phyloP scores from a whole-genome alignment of 129 eudicot species.

The Glebionis coronaria region DNA sequence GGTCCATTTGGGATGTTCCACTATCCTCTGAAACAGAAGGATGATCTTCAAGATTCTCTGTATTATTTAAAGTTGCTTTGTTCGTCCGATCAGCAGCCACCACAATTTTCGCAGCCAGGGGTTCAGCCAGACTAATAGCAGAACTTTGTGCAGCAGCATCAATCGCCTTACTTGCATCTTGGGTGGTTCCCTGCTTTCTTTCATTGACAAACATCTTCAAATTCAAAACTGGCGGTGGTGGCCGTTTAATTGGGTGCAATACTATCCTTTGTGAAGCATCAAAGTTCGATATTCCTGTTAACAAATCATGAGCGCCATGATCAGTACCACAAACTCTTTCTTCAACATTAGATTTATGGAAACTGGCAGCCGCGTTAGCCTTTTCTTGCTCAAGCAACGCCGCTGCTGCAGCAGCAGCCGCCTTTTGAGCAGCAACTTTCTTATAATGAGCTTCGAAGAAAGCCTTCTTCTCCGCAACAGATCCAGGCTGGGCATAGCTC shows the following conservation, averaged over 20 bases:
- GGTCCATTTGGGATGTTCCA: constrained; percentile 44
- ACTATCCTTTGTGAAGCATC: constrained; percentile 1
- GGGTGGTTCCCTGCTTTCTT: constrained; percentile 17
- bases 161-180: constrained; percentile 14
- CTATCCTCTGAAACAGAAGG: constrained; percentile 40
- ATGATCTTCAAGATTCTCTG: constrained; percentile 31
- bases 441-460: constrained; percentile 96
- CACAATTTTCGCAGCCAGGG: constrained; percentile 2
- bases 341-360: constrained; percentile 18
- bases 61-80: constrained; percentile 18
- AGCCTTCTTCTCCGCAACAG: constrained; percentile 92
- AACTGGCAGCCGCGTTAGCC: not conserved
- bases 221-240: constrained; percentile 11
- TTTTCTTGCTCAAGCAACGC: constrained; percentile 68
- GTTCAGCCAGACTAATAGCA: constrained; percentile 10
- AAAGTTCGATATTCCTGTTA: constrained; percentile 14
- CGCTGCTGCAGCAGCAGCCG: constrained; percentile 43
- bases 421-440: constrained; percentile 78
- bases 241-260: constrained; percentile 5
- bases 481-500: constrained; percentile 80
- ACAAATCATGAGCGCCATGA: constrained; percentile 21
- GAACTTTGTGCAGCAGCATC: constrained; percentile 18
- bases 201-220: constrained; percentile 16
- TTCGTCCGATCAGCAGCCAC: constrained; percentile 21
- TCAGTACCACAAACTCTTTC: constrained; percentile 19